Percentiles rank a stretch among this genome's conserved stretches.
Evolutionary conservation across 108 stramenopile genomes (phyloP).

Genomic region (Skeletonema tropicum): DNA sequence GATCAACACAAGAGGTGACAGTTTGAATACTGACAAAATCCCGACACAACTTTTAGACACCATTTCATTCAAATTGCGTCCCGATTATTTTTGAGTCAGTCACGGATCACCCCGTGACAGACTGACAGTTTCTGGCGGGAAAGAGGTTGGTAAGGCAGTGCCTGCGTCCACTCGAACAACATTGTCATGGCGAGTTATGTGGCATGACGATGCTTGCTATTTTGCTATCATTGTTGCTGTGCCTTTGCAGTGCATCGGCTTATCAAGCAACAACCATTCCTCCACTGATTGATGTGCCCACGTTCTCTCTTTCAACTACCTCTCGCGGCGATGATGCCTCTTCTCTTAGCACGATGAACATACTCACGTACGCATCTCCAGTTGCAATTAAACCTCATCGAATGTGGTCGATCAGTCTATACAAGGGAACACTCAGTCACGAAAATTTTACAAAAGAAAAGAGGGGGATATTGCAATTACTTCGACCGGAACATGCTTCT

Average conservation of each 20-base stretch:
- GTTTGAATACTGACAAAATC: background rate
- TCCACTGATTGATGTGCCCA: slow-evolving; percentile 79
- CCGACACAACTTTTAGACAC: background rate
- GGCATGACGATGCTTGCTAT: too few species aligned
- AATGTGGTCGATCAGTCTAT: slow-evolving; percentile 79
- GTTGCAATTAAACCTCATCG: slow-evolving; percentile 69
- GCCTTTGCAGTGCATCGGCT: background rate
- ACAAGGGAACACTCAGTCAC: slow-evolving; percentile 66
- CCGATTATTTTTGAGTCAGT: too few species aligned
- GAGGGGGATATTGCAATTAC: slow-evolving; percentile 68
- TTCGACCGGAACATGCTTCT: slow-evolving; percentile 51
- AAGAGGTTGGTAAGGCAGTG: too few species aligned
- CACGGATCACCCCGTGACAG: too few species aligned
- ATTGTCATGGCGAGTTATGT: too few species aligned
- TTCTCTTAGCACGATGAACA: slow-evolving; percentile 67
- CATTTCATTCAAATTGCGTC: too few species aligned
- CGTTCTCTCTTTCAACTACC: slow-evolving; percentile 71
- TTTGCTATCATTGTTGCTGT: background rate
- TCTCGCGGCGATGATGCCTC: background rate
- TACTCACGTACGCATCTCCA: slow-evolving; percentile 85
- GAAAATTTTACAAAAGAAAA: slow-evolving; percentile 64
- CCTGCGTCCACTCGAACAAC: too few species aligned
- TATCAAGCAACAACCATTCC: slow-evolving; percentile 40
- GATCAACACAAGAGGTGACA: background rate
- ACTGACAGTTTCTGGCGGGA: too few species aligned